These are phyloP conservation scores for Vavraia culicis DNA, from an alignment of 371 early-diverging fungal species.

Conservation along the genomic window DNA sequence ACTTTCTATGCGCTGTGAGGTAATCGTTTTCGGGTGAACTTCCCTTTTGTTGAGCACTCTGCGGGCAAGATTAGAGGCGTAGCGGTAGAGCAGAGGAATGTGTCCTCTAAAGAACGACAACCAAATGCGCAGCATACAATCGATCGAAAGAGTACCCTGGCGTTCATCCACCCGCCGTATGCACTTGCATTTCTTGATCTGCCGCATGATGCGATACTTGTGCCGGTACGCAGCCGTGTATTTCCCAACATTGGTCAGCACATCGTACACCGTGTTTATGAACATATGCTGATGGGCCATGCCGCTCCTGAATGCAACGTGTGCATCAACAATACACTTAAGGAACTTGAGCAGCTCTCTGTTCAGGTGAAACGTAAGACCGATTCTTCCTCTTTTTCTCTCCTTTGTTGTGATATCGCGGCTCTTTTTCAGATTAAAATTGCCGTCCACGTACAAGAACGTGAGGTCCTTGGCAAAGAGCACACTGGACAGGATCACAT, in stretches of 20 bases:
- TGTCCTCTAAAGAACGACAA: constrained; percentile 89
- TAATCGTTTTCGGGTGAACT: constrained; percentile 82
- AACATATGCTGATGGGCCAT: constrained; percentile 73
- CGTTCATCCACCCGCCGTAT: constrained; percentile 21
- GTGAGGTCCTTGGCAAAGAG: constrained; percentile 45
- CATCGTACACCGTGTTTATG: constrained; percentile 82
- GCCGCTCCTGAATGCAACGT: constrained; percentile 79
- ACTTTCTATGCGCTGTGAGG: constrained; percentile 32
- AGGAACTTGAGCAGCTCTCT: constrained; percentile 85
- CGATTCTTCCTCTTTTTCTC: constrained; percentile 89
- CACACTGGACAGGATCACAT: constrained; percentile 58
- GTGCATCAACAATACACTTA: constrained; percentile 80
- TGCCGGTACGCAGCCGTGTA: constrained; percentile 97
- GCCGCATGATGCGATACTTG: constrained; percentile 89
- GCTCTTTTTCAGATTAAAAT: constrained; percentile 84
- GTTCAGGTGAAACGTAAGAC: constrained; percentile 72
- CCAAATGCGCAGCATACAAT: constrained; percentile 85
- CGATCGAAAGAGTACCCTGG: constrained; percentile 58
- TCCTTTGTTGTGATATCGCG: constrained; percentile 95
- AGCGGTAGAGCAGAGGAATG: constrained; percentile 76
- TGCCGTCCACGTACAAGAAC: constrained; percentile 83
- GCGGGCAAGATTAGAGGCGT: constrained; percentile 81
- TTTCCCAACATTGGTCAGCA: constrained; percentile 92
- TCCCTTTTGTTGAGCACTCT: constrained; percentile 91
- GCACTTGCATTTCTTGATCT: constrained; percentile 60